These are phyloP conservation scores for Elymus sibiricus DNA, from an alignment of 176 grass and related monocot genomes.

Conservation along the genomic window DNA sequence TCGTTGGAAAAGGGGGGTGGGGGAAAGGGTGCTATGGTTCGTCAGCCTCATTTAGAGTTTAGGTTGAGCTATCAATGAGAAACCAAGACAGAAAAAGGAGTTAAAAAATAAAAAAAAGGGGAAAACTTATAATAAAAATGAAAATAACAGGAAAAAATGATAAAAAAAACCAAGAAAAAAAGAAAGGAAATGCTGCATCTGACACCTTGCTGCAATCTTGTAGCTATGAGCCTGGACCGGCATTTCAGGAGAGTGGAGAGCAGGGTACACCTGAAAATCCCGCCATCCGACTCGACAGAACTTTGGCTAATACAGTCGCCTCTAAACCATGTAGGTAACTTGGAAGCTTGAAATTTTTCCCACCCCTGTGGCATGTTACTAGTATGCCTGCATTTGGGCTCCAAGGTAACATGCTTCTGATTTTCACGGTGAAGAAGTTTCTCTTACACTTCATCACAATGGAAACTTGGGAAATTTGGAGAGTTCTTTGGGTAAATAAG, in stretches of 20 bases:
- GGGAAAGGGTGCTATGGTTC: too few species aligned
- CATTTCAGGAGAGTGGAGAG: slow-evolving; percentile 42
- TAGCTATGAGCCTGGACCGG: slow-evolving; percentile 58
- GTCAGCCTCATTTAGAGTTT: too few species aligned
- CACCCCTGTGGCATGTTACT: not conserved
- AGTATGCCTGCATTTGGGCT: not conserved
- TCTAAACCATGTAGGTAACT: slow-evolving; percentile 52
- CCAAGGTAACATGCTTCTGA: slow-evolving; percentile 26
- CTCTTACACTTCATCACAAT: slow-evolving; percentile 47
- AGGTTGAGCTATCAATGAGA: too few species aligned
- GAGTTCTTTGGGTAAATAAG: slow-evolving; percentile 53
- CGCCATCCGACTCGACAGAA: too few species aligned
- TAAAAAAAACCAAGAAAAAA: too few species aligned
- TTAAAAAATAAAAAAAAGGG: too few species aligned
- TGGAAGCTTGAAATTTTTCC: not conserved
- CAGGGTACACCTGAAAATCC: slow-evolving; percentile 37
- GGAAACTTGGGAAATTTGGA: slow-evolving; percentile 57
- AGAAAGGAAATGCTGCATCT: too few species aligned
- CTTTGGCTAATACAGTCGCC: slow-evolving; percentile 90
- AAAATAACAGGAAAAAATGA: too few species aligned
- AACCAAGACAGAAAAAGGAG: too few species aligned
- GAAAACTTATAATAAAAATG: too few species aligned
- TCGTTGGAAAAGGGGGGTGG: too few species aligned
- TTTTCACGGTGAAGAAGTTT: slow-evolving; percentile 66
- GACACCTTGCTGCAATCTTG: not conserved